Evolutionary conservation across 495 filamentous ascomycete species (phyloP), one percentile per base, ranked within the genome.

Genomic region (Cryomyces minteri): DNA sequence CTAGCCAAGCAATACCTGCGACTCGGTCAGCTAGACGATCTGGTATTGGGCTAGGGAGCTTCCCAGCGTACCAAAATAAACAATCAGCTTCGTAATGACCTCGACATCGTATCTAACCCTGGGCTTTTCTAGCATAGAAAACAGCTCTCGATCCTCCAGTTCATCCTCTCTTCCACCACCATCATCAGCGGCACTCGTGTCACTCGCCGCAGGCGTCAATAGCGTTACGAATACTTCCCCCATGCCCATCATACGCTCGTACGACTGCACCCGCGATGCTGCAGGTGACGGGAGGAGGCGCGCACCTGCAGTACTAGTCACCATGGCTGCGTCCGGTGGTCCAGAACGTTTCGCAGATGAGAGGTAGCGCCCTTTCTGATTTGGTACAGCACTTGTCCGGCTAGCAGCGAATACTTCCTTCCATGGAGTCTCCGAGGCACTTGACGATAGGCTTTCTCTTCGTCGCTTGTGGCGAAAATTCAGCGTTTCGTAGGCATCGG

Each of bases 101-200:
- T 98, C 90, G 6, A 95, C 88, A 64, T 98, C 90, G 57, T 98
- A 98, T 50, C 87, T 71, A 31, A 94, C 87, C 44, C 90, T 76
- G 14, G 90, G 86, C 61, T 78, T 87, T 45, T 87, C 78, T 43
- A 96, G 71, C 58, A 71, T 75, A 12, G 76, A 77, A 58, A 95
- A 94, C 54, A 98, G 76, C 54, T 94, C 83, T 50, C 72, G 75
- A 54, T 92, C 82, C 34, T 79, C 72, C 30, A 63, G 60, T 45
- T 70, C 67, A 9, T 68, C 54, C 61, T 71, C 57, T 11, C 39
- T 71, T 47, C 50, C 62, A 73, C 68, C 50, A 72, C 8, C 34
- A 37, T 37, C 34, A 9, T 37, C 34, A 12, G 9, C 12, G 34
- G 9, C 34, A 9, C 9, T 12, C 9, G 9, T 37, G 34, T 12